phyloP scores from a whole-genome alignment of 2,329 filamentous ascomycete species.

The Neoarthrinium moseri region DNA sequence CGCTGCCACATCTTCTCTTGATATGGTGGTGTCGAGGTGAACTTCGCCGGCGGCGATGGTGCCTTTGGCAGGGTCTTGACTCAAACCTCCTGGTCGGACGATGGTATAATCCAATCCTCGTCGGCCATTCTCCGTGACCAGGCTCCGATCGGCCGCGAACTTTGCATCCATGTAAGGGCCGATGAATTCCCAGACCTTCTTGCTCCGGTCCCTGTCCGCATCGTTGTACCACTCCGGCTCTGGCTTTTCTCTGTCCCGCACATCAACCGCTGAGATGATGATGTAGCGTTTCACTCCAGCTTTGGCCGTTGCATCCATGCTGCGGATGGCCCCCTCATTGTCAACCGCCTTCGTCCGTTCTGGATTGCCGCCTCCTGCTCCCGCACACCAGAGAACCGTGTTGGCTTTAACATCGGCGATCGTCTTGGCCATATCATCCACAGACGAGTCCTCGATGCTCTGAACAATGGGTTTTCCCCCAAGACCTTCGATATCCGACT shows the following conservation, averaged over 20 bases:
- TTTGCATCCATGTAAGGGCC: slow-evolving; percentile 40
- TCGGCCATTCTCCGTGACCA: slow-evolving; percentile 34
- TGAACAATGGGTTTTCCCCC: slow-evolving; percentile 42
- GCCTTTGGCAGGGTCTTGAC: slow-evolving; percentile 34
- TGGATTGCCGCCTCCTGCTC: slow-evolving; percentile 30
- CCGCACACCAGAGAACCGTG: slow-evolving; percentile 31
- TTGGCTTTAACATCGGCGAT: slow-evolving; percentile 32
- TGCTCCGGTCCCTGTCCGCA: slow-evolving; percentile 31
- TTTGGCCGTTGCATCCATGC: slow-evolving; percentile 41
- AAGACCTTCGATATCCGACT: slow-evolving; percentile 29
- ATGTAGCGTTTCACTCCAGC: slow-evolving; percentile 40
- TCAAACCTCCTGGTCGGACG: slow-evolving; percentile 38
- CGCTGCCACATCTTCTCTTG: background rate
- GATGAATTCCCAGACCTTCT: slow-evolving; percentile 36
- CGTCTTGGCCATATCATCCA: slow-evolving; percentile 33
- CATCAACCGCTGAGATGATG: slow-evolving; percentile 42
- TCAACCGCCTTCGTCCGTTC: slow-evolving; percentile 43
- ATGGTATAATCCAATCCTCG: slow-evolving; percentile 43
- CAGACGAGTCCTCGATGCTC: slow-evolving; percentile 36
- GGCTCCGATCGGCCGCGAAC: slow-evolving; percentile 36
- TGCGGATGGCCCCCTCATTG: slow-evolving; percentile 40
- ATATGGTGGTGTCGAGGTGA: slow-evolving; percentile 32
- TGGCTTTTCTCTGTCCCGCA: slow-evolving; percentile 37
- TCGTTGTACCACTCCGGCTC: slow-evolving; percentile 43
- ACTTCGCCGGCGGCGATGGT: slow-evolving; percentile 41